Evolutionary conservation across 2,329 filamentous ascomycete species (phyloP), one percentile per base, ranked within the genome.

Genomic region (Monilinia fructigena): DNA sequence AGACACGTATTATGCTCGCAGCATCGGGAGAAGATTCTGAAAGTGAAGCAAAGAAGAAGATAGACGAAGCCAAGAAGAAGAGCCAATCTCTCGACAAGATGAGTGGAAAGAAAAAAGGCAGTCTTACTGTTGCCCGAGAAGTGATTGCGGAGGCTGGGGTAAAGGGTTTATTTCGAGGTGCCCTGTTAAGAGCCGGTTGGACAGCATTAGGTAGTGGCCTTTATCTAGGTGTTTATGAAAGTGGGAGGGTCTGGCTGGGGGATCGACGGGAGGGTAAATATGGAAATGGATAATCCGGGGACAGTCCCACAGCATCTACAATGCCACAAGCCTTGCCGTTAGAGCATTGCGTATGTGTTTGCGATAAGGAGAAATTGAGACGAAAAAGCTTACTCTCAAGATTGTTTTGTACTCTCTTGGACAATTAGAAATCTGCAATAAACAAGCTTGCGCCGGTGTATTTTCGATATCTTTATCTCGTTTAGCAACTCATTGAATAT

Each of bases 141-240:
- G 84, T 97, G 18, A 81, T 89, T 65, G 77, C 76, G 0, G 85
- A 91, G 68, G 84, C 87, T 70, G 93, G 93, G 1, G 70, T 91
- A 1, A 85, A 80, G 67, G 93, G 92, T 0, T 78, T 97, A 48
- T 96, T 95, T 77, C 82, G 90, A 45, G 93, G 93, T 8, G 91
- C 88, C 2, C 79, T 84, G 45, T 79, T 97, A 71, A 85, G 93
- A 68, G 87, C 85, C 11, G 84, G 85, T 1, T 97, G 93, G 93
- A 95, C 93, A 18, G 89, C 92, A 64, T 70, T 96, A 6, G 92
- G 92, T 0, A 90, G 90, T 75, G 92, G 92, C 4, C 79, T 97
- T 66, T 97, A 97, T 80, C 79, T 97, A 53, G 91, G 92, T 31
- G 89, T 90, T 54, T 97, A 97, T 78, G 93, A 97, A 77, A 88